Percentiles rank a stretch among this genome's conserved stretches.
These are phyloP conservation scores for Plectosphaerella plurivora DNA, from an alignment of 2,329 filamentous ascomycete species.

Conservation along the genomic window DNA sequence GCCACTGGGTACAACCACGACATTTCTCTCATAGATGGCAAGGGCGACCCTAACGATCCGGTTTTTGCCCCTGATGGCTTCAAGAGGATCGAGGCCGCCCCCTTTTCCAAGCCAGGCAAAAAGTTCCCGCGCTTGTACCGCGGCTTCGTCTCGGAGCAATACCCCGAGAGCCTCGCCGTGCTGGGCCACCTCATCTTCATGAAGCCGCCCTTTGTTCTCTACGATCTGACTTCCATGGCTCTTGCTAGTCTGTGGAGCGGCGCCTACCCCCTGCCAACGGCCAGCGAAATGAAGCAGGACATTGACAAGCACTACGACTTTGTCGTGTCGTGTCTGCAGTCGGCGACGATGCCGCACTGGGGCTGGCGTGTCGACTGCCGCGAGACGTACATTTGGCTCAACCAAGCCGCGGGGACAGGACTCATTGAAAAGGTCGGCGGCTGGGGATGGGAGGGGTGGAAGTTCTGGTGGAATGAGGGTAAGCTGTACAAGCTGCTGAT, in stretches of 20 bases:
- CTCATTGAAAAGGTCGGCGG: slow-evolving; percentile 30
- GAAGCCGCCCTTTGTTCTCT: slow-evolving; percentile 19
- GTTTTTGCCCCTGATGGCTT: slow-evolving; percentile 19
- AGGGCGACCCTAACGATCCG: slow-evolving; percentile 20
- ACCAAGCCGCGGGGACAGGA: slow-evolving; percentile 36
- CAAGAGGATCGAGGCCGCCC: slow-evolving; percentile 14
- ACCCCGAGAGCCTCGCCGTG: slow-evolving; percentile 24
- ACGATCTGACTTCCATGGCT: slow-evolving; percentile 25
- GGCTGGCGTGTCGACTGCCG: slow-evolving; percentile 16
- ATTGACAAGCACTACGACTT: slow-evolving; percentile 22
- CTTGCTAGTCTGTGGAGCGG: slow-evolving; percentile 22
- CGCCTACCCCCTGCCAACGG: slow-evolving; percentile 12
- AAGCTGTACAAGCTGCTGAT: slow-evolving; percentile 34
- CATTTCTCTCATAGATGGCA: slow-evolving; percentile 20
- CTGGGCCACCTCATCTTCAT: slow-evolving; percentile 18
- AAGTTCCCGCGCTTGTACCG: slow-evolving; percentile 23
- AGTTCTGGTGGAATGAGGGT: slow-evolving; percentile 35
- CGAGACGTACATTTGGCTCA: slow-evolving; percentile 28
- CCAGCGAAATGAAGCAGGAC: slow-evolving; percentile 17
- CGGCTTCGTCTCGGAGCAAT: slow-evolving; percentile 25
- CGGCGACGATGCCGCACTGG: slow-evolving; percentile 17
- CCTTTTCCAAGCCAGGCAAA: slow-evolving; percentile 13
- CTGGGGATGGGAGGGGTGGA: slow-evolving; percentile 34
- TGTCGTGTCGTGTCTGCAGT: slow-evolving; percentile 13
- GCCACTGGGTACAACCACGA: slow-evolving; percentile 26